Conservation (phyloP, 768 basidiomycete species). For the Filobasidium wieringae region DNA sequence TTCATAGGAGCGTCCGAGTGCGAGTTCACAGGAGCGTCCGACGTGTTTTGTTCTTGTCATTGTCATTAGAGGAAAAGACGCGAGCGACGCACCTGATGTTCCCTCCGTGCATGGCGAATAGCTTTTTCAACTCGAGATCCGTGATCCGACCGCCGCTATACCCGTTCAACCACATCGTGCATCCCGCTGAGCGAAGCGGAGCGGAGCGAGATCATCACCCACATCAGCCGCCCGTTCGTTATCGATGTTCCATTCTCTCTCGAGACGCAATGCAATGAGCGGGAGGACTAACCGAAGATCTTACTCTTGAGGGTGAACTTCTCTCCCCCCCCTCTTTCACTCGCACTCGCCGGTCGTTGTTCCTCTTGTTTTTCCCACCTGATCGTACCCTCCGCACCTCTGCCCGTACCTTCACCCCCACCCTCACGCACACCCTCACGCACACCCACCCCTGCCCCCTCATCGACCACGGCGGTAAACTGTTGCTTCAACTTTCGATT, state of each 20-base stretch:
- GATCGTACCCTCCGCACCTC: not conserved
- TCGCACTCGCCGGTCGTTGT: not conserved
- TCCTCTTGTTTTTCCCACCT: not conserved
- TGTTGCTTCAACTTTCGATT: slow-evolving; percentile 12
- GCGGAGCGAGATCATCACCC: not conserved
- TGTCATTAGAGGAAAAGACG: not conserved
- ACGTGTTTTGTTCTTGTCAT: too few relatives aligned
- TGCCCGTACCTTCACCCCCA: not conserved
- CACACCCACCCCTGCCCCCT: too few relatives aligned
- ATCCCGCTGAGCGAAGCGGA: slow-evolving; percentile 2
- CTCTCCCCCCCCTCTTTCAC: not conserved
- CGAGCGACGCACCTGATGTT: slow-evolving; percentile 7
- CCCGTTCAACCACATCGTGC: slow-evolving; percentile 14
- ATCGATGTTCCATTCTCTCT: not conserved
- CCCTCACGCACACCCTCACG: not conserved
- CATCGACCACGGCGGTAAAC: not conserved
- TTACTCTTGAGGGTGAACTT: slow-evolving; percentile 4
- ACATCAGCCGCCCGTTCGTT: not conserved
- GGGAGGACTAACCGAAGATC: slow-evolving; percentile 9
- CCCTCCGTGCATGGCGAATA: slow-evolving; percentile 13
- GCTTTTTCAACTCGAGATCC: slow-evolving; percentile 14
- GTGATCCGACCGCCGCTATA: slow-evolving; percentile 9
- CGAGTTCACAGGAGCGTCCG: not conserved
- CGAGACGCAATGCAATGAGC: not conserved
- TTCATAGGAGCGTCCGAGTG: not conserved